Base-by-base conservation (phyloP, 2,329 filamentous ascomycete species). In the Phyllachora maydis region DNA sequence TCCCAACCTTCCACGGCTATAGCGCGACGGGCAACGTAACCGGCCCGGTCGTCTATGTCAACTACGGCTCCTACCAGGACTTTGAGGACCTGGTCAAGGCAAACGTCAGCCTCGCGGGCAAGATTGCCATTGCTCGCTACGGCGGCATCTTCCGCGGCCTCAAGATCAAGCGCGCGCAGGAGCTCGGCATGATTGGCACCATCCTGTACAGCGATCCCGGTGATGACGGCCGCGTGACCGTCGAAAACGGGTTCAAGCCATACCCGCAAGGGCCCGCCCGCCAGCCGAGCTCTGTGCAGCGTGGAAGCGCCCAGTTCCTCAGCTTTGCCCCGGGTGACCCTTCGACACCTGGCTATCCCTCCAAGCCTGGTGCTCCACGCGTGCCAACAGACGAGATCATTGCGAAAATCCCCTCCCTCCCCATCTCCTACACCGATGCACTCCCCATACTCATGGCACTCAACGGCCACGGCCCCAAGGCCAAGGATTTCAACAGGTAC, bases 1-100 rank as follows among this genome's bases (percentile, higher is more conserved):
- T 95, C 13, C 82, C 85, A 1, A 85, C 75, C 0, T 95, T 95
- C 52, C 85, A 95, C 41, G 88, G 85, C 25, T 95, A 93, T 46
- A 91, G 81, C 4, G 82, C 82, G 4, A 83, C 60, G 29, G 85
- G 85, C 14, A 91, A 95, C 43, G 85, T 90, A 22, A 93, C 85
- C 0, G 81, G 68, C 3, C 65, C 68, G 9, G 88, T 78, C 33
- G 77, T 92, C 16, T 95, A 74, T 39, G 81, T 78, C 42, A 93
- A 93, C 47, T 91, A 88, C 39, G 85, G 83, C 24, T 88, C 77
- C 1, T 90, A 72, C 40, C 52, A 62, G 32, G 85, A 95, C 42
- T 95, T 72, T 33, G 74, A 88, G 35, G 81, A 91, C 32, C 58
- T 95, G 9, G 40, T 74, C 20, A 59, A 66, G 18, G 73, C 77